These are phyloP conservation scores for Aspergillus coremiiformis DNA, from an alignment of 495 filamentous ascomycete species.

Conservation along the genomic window DNA sequence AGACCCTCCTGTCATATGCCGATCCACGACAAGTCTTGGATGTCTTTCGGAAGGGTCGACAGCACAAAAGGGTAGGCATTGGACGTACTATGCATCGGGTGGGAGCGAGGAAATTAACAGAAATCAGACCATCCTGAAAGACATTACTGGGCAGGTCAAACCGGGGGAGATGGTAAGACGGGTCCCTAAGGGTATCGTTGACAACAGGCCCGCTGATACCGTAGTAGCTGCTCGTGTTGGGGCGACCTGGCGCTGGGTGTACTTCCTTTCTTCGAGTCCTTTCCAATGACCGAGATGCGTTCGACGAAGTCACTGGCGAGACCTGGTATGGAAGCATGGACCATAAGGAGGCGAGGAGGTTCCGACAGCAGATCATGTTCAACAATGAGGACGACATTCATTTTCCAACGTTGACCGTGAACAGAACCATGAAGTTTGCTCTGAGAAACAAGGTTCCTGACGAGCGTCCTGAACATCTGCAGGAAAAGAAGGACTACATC, in stretches of 20 bases:
- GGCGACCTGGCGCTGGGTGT: slow-evolving; percentile 39
- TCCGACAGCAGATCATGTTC: slow-evolving; percentile 39
- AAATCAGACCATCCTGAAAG: slow-evolving; percentile 30
- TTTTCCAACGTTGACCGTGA: slow-evolving; percentile 73
- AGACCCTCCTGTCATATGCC: slow-evolving; percentile 27
- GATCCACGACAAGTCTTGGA: slow-evolving; percentile 27
- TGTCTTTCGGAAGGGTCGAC: slow-evolving; percentile 12
- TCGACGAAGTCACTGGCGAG: slow-evolving; percentile 29
- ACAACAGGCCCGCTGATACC: neutral
- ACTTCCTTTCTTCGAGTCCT: slow-evolving; percentile 35
- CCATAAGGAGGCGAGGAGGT: slow-evolving; percentile 24
- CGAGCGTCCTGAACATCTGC: slow-evolving; percentile 52
- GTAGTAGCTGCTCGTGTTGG: slow-evolving; percentile 33
- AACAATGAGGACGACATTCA: slow-evolving; percentile 60
- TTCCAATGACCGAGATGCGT: slow-evolving; percentile 31
- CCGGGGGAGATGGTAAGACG: slow-evolving; percentile 39
- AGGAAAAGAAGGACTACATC: slow-evolving; percentile 44
- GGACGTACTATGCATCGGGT: neutral
- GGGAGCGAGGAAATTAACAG: neutral
- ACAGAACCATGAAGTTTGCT: slow-evolving; percentile 77
- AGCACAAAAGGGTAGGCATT: slow-evolving; percentile 25
- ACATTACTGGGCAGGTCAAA: slow-evolving; percentile 30
- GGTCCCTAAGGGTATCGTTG: neutral
- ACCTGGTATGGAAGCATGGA: slow-evolving; percentile 32
- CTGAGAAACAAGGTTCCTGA: slow-evolving; percentile 59